Conservation (phyloP, 352 stramenopile species). For the Phytophthora litchii region DNA sequence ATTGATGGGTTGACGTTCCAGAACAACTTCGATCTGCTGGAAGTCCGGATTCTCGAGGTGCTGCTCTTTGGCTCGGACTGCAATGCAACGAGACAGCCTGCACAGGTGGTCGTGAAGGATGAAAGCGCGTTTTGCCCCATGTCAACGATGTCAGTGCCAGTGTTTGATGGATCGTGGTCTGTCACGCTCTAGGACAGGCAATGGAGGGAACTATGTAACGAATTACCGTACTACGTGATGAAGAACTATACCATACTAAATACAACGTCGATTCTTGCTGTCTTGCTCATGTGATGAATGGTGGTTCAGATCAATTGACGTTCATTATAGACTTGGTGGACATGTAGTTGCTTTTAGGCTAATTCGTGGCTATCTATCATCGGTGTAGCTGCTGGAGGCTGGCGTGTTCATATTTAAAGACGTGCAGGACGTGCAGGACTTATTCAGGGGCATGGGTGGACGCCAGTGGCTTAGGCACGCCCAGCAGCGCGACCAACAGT, state of each 20-base stretch:
- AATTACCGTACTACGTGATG: constrained; percentile 23
- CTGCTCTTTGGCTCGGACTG: constrained; percentile 40
- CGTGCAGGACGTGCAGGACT: constrained; percentile 9
- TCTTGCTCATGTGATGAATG: neutral
- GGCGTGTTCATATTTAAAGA: constrained; percentile 28
- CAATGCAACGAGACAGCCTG: neutral
- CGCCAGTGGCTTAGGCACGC: constrained; percentile 20
- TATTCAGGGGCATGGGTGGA: constrained; percentile 6
- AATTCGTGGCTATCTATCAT: constrained; percentile 16
- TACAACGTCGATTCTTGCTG: constrained; percentile 24
- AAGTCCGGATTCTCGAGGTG: constrained; percentile 45
- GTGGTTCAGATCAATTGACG: too few species aligned
- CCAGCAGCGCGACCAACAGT: constrained; percentile 32
- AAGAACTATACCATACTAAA: constrained; percentile 40
- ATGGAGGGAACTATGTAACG: constrained; percentile 27
- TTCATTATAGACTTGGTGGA: too few species aligned
- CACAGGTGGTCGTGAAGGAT: constrained; percentile 13
- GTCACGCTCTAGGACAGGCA: constrained; percentile 25
- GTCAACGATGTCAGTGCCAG: neutral
- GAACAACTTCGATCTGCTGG: constrained; percentile 35
- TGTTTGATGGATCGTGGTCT: constrained; percentile 32
- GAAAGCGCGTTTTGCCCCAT: neutral
- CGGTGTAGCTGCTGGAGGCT: neutral
- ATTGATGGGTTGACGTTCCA: constrained; percentile 29
- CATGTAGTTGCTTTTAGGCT: constrained; percentile 16